Percentiles rank a stretch among this genome's conserved stretches.
phyloP scores from a whole-genome alignment of 805 yeast species.

The Candida boleticola region DNA sequence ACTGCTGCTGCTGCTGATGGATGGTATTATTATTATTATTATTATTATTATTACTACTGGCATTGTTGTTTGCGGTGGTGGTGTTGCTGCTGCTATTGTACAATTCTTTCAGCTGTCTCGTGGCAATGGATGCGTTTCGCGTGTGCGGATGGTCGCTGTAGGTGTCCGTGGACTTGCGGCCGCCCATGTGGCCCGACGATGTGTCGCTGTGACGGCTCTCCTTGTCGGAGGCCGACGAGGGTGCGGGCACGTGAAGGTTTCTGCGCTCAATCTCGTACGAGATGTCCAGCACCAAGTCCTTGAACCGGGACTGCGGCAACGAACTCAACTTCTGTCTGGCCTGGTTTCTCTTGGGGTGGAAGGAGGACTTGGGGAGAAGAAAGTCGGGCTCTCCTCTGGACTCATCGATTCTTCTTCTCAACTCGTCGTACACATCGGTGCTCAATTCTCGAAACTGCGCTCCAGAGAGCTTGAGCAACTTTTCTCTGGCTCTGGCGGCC shows the following conservation, averaged over 20 bases:
- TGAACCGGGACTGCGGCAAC: slow-evolving; percentile 77
- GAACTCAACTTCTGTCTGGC: slow-evolving; percentile 90
- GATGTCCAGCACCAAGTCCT: slow-evolving; percentile 88
- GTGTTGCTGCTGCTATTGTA: neutral
- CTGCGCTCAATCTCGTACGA: slow-evolving; percentile 83
- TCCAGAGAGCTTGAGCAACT: slow-evolving; percentile 72
- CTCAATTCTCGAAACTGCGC: slow-evolving; percentile 87
- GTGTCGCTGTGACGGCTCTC: neutral
- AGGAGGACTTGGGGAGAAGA: slow-evolving; percentile 65
- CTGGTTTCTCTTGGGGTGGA: slow-evolving; percentile 93
- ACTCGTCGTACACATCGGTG: slow-evolving; percentile 93
- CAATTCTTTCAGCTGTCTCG: neutral
- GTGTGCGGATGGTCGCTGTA: neutral
- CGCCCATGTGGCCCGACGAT: neutral
- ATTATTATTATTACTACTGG: neutral
- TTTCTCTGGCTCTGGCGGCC: slow-evolving; percentile 81
- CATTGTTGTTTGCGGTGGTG: neutral
- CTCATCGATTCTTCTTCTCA: slow-evolving; percentile 71
- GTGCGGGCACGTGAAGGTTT: slow-evolving; percentile 41
- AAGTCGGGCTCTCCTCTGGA: slow-evolving; percentile 57
- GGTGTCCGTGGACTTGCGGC: neutral
- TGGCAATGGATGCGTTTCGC: neutral
- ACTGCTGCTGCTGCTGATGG: neutral
- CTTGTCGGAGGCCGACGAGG: neutral
- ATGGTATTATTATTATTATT: neutral